phyloP scores from a whole-genome alignment of 805 yeast genomes.

The Nakazawaea siamensis region DNA sequence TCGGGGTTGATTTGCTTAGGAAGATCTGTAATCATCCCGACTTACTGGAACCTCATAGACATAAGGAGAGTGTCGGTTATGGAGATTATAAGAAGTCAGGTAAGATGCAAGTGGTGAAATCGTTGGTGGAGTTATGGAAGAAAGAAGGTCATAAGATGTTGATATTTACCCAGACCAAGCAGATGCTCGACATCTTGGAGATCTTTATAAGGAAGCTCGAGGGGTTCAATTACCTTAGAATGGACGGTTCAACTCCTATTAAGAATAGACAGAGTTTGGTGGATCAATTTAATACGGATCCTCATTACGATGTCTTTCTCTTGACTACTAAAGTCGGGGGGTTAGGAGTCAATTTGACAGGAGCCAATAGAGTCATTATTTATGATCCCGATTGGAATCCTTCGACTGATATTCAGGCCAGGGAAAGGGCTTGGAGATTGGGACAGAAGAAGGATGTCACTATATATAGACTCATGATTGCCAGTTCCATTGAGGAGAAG shows the following conservation, averaged over 20 bases:
- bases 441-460: constrained; percentile 92
- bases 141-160: constrained; percentile 70
- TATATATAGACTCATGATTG: constrained; percentile 84
- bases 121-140: constrained; percentile 69
- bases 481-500: constrained; percentile 94
- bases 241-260: constrained; percentile 94
- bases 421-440: constrained; percentile 95
- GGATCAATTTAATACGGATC: constrained; percentile 66
- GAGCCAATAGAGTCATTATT: constrained; percentile 90
- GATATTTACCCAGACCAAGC: constrained; percentile 87
- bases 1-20: constrained; percentile 83
- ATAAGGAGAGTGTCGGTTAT: constrained; percentile 24
- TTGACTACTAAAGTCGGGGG: constrained; percentile 96
- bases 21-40: constrained; percentile 98
- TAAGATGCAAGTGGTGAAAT: constrained; percentile 81
- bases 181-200: constrained; percentile 86
- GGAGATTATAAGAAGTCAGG: constrained; percentile 68
- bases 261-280: constrained; percentile 69
- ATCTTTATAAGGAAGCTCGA: constrained; percentile 42
- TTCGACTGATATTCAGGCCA: constrained; percentile 92
- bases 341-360: constrained; percentile 86
- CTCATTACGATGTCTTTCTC: constrained; percentile 54
- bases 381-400: constrained; percentile 99
- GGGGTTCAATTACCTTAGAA: constrained; percentile 52
- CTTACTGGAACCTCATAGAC: constrained; percentile 42